phyloP scores from a whole-genome alignment of 2,329 filamentous ascomycete genomes.

The Cladobotryum protrusum region DNA sequence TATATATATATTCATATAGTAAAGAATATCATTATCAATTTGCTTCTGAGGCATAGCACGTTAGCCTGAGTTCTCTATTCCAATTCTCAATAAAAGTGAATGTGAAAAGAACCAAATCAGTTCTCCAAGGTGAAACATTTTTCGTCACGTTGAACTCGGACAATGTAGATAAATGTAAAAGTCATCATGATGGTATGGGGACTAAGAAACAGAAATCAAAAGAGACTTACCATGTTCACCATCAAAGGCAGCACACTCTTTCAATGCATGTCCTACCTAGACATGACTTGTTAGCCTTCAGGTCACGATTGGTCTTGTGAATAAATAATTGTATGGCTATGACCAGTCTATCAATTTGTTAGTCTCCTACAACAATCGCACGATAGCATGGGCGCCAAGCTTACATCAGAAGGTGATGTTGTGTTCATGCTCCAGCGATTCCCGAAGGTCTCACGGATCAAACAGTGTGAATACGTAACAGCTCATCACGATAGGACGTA shows the following conservation, averaged over 20 bases:
- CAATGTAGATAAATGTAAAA: constrained; percentile 39
- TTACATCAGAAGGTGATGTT: constrained; percentile 48
- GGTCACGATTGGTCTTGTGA: neutral
- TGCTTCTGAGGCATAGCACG: neutral
- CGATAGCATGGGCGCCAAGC: constrained; percentile 19
- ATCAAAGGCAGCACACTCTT: neutral
- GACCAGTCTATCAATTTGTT: constrained; percentile 4
- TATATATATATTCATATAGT: neutral
- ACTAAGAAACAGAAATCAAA: neutral
- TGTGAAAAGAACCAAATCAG: constrained; percentile 35
- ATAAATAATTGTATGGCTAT: neutral
- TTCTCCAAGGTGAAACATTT: constrained; percentile 56
- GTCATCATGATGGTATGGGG: constrained; percentile 43
- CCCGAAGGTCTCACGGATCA: constrained; percentile 37
- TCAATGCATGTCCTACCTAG: neutral
- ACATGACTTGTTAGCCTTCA: constrained; percentile 2
- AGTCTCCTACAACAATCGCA: neutral
- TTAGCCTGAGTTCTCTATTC: neutral
- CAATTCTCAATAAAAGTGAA: constrained; percentile 1
- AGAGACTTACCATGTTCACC: constrained; percentile 11
- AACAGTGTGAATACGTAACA: constrained; percentile 55
- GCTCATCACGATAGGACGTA: constrained; percentile 39
- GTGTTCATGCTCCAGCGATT: constrained; percentile 46
- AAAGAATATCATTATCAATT: neutral
- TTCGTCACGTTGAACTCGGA: constrained; percentile 54